Percentiles rank a stretch among this genome's conserved stretches.
These are phyloP conservation scores for Citrus maxima DNA, from an alignment of 345 rosid genomes.

Conservation along the genomic window DNA sequence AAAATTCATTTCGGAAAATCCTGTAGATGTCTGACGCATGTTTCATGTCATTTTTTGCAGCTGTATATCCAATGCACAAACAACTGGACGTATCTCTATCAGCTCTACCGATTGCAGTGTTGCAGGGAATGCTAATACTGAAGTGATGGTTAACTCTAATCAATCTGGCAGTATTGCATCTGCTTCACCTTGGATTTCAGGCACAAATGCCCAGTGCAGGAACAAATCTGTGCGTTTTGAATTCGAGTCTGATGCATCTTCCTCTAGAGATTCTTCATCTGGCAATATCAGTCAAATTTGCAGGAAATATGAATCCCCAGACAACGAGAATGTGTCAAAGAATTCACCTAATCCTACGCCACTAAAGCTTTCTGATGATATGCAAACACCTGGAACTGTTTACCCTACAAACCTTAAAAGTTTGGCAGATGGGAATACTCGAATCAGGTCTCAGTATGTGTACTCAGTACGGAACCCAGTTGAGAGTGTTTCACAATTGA, in stretches of 20 bases:
- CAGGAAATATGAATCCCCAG: slow-evolving; percentile 29
- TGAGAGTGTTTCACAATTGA: slow-evolving; percentile 43
- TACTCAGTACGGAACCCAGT: slow-evolving; percentile 50
- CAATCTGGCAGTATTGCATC: slow-evolving; percentile 14
- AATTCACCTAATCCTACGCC: slow-evolving; percentile 68
- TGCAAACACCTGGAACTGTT: slow-evolving; percentile 98
- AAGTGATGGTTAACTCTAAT: slow-evolving; percentile 17
- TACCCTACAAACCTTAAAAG: slow-evolving; percentile 54
- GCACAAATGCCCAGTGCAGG: slow-evolving; percentile 33
- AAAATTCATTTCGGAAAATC: not conserved
- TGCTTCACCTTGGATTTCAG: slow-evolving; percentile 26
- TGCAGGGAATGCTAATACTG: slow-evolving; percentile 27
- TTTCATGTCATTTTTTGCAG: slow-evolving; percentile 26
- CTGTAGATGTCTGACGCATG: not conserved
- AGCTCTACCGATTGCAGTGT: slow-evolving; percentile 39
- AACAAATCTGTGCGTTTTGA: slow-evolving; percentile 59
- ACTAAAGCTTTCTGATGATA: slow-evolving; percentile 70
- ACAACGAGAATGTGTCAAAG: slow-evolving; percentile 27
- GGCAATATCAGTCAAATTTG: slow-evolving; percentile 33
- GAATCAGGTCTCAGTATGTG: slow-evolving; percentile 77
- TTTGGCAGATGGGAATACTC: slow-evolving; percentile 43
- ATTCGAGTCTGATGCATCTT: slow-evolving; percentile 38
- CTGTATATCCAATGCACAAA: slow-evolving; percentile 42
- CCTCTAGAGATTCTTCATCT: slow-evolving; percentile 35
- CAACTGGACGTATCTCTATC: slow-evolving; percentile 27